Percentiles rank a stretch among this genome's conserved stretches.
Conservation (phyloP, 2,329 filamentous ascomycete genomes). For the Diaporthe longicolla region DNA sequence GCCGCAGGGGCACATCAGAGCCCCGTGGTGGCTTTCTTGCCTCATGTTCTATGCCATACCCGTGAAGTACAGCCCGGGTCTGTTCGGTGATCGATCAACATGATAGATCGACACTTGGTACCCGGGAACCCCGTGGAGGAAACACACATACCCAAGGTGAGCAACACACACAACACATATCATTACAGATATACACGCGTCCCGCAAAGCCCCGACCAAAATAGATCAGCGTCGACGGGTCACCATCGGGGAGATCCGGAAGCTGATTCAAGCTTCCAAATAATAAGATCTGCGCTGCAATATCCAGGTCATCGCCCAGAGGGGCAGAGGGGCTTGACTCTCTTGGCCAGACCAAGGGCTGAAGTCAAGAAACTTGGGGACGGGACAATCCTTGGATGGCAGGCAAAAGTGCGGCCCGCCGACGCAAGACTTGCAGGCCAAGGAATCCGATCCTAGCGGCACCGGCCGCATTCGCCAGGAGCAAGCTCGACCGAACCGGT, state of each 20-base stretch:
- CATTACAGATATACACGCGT: constrained; percentile 7
- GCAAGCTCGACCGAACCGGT: constrained; percentile 15
- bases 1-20: background rate
- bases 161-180: background rate
- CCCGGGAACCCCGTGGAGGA: background rate
- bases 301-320: constrained; percentile 23
- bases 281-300: constrained; percentile 34
- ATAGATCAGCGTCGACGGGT: constrained; percentile 27
- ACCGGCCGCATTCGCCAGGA: constrained; percentile 20
- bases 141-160: background rate
- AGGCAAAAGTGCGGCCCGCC: constrained; percentile 20
- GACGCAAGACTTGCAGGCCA: constrained; percentile 23
- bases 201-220: constrained; percentile 13
- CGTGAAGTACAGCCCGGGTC: background rate
- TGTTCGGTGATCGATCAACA: constrained; percentile 1
- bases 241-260: background rate
- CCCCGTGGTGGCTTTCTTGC: background rate
- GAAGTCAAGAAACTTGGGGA: constrained; percentile 11
- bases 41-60: background rate
- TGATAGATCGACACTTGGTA: background rate
- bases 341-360: constrained; percentile 15
- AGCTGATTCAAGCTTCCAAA: constrained; percentile 25
- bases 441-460: constrained; percentile 18
- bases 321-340: constrained; percentile 1
- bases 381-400: constrained; percentile 21